Evolutionary conservation across 495 filamentous ascomycete species (phyloP), one percentile per base, ranked within the genome.

Genomic region (Penicillium simplicissimum): DNA sequence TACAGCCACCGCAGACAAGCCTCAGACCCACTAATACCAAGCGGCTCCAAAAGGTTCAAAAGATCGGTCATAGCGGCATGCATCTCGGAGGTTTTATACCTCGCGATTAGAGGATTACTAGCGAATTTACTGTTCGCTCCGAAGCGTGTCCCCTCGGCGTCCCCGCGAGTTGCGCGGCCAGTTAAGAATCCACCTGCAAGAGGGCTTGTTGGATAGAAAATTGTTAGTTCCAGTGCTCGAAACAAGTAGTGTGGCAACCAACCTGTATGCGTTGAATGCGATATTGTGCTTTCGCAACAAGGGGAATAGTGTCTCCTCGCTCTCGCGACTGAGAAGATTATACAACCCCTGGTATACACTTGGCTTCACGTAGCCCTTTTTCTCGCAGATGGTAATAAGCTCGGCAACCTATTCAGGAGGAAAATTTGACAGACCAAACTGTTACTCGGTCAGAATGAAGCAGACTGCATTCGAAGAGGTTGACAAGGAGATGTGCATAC

Each of bases 171-270:
- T 31, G 68, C 45, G 58, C 75, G 78, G 8, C 75, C 71, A 7
- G 82, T 84, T 4, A 85, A 64, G 40, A 42, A 42, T 42, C 83
- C 83, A 23, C 80, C 82, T 8, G 79, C 81, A 5, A 83, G 73
- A 1, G 81, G 80, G 40, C 79, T 68, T 47, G 43, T 47, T 25
- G 43, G 43, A 8, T 42, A 42, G 17, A 42, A 9, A 17, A 42
- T 19, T 17, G 40, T 42, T 19, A 42, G n/a, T 8, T 19, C 17
- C 1, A 19, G 15, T 8, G 40, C 7, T 19, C n/a, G 17, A 4
- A 42, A 17, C 8, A 42, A 42, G n/a, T 6, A 42, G 40, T 7
- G n/a, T 19, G n/a, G 15, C 3, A 42, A 42, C n/a, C n/a, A 17
- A 42, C 40, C 40, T 42, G 40, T 42, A 42, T 42, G 40, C 40